These are phyloP conservation scores for Vanderwaltozyma polyspora DNA, from an alignment of 805 yeast species.

Conservation along the genomic window DNA sequence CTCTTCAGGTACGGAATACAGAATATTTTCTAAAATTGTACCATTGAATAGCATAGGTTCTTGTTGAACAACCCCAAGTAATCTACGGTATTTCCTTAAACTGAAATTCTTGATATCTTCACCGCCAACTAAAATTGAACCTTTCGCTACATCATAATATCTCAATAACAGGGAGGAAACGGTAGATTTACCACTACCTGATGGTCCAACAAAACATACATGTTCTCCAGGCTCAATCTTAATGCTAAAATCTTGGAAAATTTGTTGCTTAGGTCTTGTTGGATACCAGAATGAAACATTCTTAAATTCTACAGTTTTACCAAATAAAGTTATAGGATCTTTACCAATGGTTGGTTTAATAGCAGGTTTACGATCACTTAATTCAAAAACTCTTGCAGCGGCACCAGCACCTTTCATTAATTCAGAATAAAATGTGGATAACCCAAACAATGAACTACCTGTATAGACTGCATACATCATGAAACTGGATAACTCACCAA, in stretches of 20 bases:
- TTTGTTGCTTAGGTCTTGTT: conserved; percentile 59
- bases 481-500: conserved; percentile 85
- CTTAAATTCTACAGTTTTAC: conserved; percentile 40
- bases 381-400: conserved; percentile 80
- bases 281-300: conserved; percentile 71
- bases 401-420: conserved; percentile 97
- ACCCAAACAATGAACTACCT: conserved; percentile 83
- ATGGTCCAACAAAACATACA: conserved; percentile 91
- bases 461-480: conserved; percentile 93
- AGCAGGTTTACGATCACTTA: conserved; percentile 64
- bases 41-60: conserved; percentile 88
- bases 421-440: conserved; percentile 86
- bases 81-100: conserved; percentile 58
- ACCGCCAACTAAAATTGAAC: conserved; percentile 54
- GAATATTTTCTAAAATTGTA: conserved; percentile 68
- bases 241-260: conserved; percentile 52
- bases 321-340: conserved; percentile 23
- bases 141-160: conserved; percentile 68
- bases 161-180: conserved; percentile 68
- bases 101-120: conserved; percentile 53
- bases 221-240: conserved; percentile 70
- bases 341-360: conserved; percentile 59
- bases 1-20: conserved; percentile 48
- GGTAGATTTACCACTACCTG: conserved; percentile 93
- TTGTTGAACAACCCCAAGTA: conserved; percentile 85